A percentile compares a stretch with the other conserved stretches of the same genome.
phyloP scores from a whole-genome alignment of 1,284 basidiomycete species.

The Heterobasidion irregulare region DNA sequence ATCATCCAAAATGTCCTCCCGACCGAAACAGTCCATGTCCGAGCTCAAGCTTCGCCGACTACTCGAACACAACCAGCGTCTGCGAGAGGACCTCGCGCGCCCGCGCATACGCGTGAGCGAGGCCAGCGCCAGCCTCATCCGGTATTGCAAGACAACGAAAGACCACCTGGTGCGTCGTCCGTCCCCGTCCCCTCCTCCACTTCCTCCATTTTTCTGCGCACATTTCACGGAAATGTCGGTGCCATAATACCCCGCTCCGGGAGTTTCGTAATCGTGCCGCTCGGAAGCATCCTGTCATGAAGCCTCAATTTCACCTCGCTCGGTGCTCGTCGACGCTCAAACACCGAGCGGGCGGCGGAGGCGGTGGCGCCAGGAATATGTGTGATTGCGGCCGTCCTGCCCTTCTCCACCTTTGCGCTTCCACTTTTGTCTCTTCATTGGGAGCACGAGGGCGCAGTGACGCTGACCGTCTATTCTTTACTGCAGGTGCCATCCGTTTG shows the following conservation, averaged over 20 bases:
- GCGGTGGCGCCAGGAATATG: too few relatives aligned
- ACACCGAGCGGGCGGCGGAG: too few relatives aligned
- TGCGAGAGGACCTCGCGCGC: conserved; percentile 69
- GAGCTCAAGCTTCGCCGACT: conserved; percentile 79
- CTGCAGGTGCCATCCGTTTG: conserved; percentile 80
- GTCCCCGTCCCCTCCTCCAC: not conserved
- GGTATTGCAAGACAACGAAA: conserved; percentile 66
- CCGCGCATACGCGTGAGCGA: conserved; percentile 72
- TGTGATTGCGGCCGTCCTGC: too few relatives aligned
- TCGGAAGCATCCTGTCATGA: too few relatives aligned
- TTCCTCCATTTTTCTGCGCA: not conserved
- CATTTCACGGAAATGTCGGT: not conserved
- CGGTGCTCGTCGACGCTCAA: too few relatives aligned
- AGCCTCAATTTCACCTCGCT: too few relatives aligned
- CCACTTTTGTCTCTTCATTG: not conserved
- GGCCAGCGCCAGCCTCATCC: conserved; percentile 70
- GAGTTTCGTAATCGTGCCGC: too few relatives aligned
- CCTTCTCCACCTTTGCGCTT: not conserved
- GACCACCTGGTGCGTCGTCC: conserved; percentile 55
- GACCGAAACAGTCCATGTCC: conserved; percentile 65
- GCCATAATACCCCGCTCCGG: conserved; percentile 11
- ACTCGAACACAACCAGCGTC: conserved; percentile 71
- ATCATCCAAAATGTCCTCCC: conserved; percentile 34
- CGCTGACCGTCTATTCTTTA: conserved; percentile 6
- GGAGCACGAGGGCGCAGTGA: not conserved